Base-by-base conservation (phyloP, 257 asterid genomes). In the Scutellaria minor region DNA sequence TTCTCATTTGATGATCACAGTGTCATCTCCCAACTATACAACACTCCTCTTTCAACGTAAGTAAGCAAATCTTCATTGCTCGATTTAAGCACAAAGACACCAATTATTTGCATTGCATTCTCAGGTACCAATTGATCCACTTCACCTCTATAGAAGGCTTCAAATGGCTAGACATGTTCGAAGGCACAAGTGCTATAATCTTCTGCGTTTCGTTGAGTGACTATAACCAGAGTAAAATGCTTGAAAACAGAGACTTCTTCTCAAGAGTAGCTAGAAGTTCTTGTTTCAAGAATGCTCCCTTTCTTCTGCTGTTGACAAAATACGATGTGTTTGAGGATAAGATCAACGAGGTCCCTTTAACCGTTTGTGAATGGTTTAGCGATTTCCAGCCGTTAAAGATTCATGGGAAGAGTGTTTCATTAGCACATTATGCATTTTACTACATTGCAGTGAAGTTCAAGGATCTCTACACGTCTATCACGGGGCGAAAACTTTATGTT, bases 81-180 rank as follows among this genome's bases (percentile, higher is more conserved):
- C 20, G 4, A n/a, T 24, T 20, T 14, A 20, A 59, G 45, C 7
- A 44, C 59, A 45, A 12, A 42, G 6, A 10, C 20, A 61, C 61
- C 59, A 13, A 20, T 59, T 13, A 15, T 48, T 15, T 3, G 50
- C 11, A 18, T 2, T 57, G 39, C 6, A 6, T 58, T 52, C 39
- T 66, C 84, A 90, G 96, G 81, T 87, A 84, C 77, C 90, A 88
- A 72, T 55, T 90, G 83, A 77, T 88, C 55, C 81, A 83, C 46
- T 82, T 84, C 64, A 73, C 80, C 58, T 81, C 87, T 58, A 74
- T 67, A 65, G 41, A 62, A 60, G 73, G 83, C 68, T 77, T 79
- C 83, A 90, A 86, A 81, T 84, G 83, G 87, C 68, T 90, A 37
- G 89, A 90, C 59, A 85, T 85, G 88, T 79, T 90, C 22, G 89